These are phyloP conservation scores for Pseudoscleropodium purum DNA, from an alignment of 225 moss, liverwort and hornwort genomes.

Conservation along the genomic window DNA sequence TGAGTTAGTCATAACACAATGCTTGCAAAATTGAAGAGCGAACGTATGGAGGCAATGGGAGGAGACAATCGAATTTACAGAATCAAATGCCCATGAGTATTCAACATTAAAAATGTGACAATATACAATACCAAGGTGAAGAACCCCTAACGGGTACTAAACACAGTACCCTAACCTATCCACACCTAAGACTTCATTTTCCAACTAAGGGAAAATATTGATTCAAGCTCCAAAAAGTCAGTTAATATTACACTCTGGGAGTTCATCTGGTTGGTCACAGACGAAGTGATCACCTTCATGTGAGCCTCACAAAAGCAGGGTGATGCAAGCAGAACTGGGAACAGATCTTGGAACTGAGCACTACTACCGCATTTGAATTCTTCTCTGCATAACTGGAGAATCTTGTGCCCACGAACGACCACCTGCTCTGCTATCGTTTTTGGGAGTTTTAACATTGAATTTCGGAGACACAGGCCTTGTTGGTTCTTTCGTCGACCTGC, in stretches of 20 bases:
- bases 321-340: background rate
- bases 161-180: background rate
- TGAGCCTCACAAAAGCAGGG: constrained; percentile 24
- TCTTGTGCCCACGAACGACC: constrained; percentile 30
- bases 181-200: background rate
- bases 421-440: constrained; percentile 1
- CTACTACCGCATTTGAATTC: constrained; percentile 41
- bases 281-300: constrained; percentile 29
- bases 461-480: constrained; percentile 39
- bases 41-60: background rate
- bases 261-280: constrained; percentile 37
- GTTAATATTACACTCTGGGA: constrained; percentile 20
- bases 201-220: background rate
- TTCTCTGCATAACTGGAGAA: constrained; percentile 19
- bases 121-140: constrained; percentile 4
- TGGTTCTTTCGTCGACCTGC: constrained; percentile 46
- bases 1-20: background rate
- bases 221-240: background rate
- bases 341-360: background rate
- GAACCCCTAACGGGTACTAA: background rate
- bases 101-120: background rate
- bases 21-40: too few relatives aligned
- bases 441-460: constrained; percentile 35
- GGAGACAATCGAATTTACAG: background rate
- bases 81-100: background rate